Evolutionary conservation across 352 stramenopile genomes (phyloP), one percentile per base, ranked within the genome.

Genomic region (Pythium sukuiense): DNA sequence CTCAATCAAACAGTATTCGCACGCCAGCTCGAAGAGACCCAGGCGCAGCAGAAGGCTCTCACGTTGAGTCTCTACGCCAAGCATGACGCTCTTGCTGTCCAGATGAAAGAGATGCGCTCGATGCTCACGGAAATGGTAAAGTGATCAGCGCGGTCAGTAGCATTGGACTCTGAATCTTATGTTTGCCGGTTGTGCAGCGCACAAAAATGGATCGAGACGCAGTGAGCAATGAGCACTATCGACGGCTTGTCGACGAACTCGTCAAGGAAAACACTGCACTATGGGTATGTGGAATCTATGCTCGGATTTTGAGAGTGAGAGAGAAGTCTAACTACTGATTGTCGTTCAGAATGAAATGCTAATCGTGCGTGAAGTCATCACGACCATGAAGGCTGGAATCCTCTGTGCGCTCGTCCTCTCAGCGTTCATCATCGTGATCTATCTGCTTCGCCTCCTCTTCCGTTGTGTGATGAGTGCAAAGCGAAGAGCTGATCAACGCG

Each of bases 301-400:
- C 26, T 55, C 3, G 27, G 24, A 6, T n/a, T 5, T 33, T 39
- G n/a, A 45, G 29, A 53, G 4, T 24, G 33, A n/a, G 20, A 24
- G 20, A 24, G 20, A 24, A 24, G 1, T 45, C 55, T 61, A 39
- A 53, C 9, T 18, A 53, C 6, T 30, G 33, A n/a, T 20, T 50
- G 8, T 54, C 8, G 6, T 18, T 37, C 53, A 92, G 85, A 89
- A 88, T 55, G 83, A 94, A 63, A 88, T 94, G 75, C 65, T 92
- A 2, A 72, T 91, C 24, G 78, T 94, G 20, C 85, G 83, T 11
- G 79, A 91, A 59, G 82, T 94, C 56, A 94, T 94, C 63, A 90
- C 78, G n/a, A 92, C 85, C 7, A 94, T 94, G 85, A 94, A 94
- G 61, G 85, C 82, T 24, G 83, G 79, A 16, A 94, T 94, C 53